A percentile compares a stretch with the other conserved stretches of the same genome.
Conservation (phyloP, 1,284 basidiomycete genomes). For the Tetrapyrgos nigripes region DNA sequence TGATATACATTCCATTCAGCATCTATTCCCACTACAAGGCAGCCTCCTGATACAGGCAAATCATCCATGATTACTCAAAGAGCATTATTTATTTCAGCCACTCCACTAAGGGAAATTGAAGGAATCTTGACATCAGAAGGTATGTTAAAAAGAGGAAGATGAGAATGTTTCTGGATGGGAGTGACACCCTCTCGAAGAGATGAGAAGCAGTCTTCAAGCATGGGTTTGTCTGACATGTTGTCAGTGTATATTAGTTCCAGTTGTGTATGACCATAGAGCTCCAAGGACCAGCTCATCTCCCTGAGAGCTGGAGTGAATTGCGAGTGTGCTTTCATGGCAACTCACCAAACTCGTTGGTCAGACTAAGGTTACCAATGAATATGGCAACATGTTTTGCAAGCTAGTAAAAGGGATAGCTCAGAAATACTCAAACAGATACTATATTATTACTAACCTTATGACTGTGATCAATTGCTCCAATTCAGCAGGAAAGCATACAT, state of each 20-base stretch:
- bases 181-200: neutral
- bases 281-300: constrained; percentile 17
- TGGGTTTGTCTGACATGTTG: constrained; percentile 15
- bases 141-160: neutral
- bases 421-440: neutral
- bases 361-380: constrained; percentile 23
- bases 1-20: constrained; percentile 12
- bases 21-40: no score
- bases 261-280: constrained; percentile 23
- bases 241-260: constrained; percentile 24
- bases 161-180: neutral
- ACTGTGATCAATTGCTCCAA: constrained; percentile 8
- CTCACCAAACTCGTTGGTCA: constrained; percentile 29
- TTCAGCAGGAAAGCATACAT: neutral
- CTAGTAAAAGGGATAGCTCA: neutral
- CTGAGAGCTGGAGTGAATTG: constrained; percentile 21
- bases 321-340: constrained; percentile 25
- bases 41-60: neutral
- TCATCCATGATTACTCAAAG: constrained; percentile 6
- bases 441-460: constrained; percentile 5
- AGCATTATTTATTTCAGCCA: constrained; percentile 1
- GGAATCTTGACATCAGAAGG: neutral
- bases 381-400: constrained; percentile 12
- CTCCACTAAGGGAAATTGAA: neutral
- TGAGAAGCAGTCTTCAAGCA: constrained; percentile 5